These are phyloP conservation scores for Plantago lanceolata DNA, from an alignment of 305 asterid genomes.

Conservation along the genomic window DNA sequence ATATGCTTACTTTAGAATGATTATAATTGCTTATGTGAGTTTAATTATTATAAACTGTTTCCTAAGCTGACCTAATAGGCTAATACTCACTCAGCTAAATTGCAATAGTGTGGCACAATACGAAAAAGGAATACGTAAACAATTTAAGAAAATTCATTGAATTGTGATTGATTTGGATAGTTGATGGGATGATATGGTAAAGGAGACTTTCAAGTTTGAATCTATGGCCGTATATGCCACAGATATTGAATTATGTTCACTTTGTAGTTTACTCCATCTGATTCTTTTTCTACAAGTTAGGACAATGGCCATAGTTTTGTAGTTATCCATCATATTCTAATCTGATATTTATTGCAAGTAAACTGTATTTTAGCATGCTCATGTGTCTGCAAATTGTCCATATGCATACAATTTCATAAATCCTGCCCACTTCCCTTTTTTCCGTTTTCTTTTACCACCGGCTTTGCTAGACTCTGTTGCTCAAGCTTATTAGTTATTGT, in stretches of 20 bases:
- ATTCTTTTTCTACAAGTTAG: background rate
- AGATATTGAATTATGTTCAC: background rate
- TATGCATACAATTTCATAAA: too few relatives aligned
- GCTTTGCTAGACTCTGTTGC: background rate
- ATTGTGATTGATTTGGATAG: background rate
- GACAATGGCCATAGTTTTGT: background rate
- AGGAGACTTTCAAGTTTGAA: too few relatives aligned
- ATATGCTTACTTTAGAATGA: too few relatives aligned
- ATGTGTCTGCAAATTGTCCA: background rate
- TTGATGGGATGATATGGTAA: background rate
- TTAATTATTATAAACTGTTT: too few relatives aligned
- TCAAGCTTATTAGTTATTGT: background rate
- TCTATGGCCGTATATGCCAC: background rate
- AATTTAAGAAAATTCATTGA: background rate
- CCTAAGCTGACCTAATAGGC: too few relatives aligned
- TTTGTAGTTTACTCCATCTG: background rate
- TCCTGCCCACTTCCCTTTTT: too few relatives aligned
- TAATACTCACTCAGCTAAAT: too few relatives aligned
- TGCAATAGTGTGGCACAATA: too few relatives aligned
- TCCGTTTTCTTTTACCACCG: background rate
- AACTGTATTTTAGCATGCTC: background rate
- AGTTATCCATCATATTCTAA: background rate
- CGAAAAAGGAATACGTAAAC: too few relatives aligned
- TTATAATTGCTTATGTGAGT: too few relatives aligned
- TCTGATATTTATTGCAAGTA: background rate